phyloP scores from a whole-genome alignment of 768 basidiomycete species.

The Cantharellus cinnabarinus region DNA sequence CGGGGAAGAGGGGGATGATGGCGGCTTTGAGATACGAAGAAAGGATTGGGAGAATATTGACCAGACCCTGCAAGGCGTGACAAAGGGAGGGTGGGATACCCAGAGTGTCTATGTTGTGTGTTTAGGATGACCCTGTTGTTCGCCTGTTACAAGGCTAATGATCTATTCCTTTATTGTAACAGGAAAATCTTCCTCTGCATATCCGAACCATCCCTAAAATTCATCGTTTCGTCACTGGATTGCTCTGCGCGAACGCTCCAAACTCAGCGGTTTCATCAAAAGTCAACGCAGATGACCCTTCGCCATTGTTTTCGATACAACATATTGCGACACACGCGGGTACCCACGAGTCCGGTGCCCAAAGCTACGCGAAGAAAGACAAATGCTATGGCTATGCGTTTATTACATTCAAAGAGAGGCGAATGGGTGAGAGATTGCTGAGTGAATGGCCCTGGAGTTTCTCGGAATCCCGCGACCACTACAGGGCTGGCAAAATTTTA shows the following conservation, averaged over 20 bases:
- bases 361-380: conserved; percentile 32
- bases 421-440: conserved; percentile 26
- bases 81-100: conserved; percentile 35
- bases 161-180: no score
- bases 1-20: conserved; percentile 22
- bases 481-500: background rate
- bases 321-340: no score
- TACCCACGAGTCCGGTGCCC: no score
- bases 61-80: conserved; percentile 14
- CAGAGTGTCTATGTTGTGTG: conserved; percentile 49
- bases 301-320: no score
- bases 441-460: conserved; percentile 43
- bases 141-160: no score
- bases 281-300: no score
- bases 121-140: conserved; percentile 2
- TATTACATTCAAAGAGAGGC: conserved; percentile 27
- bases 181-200: no score
- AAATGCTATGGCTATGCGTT: conserved; percentile 47
- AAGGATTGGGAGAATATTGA: conserved; percentile 22
- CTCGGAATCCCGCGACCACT: background rate
- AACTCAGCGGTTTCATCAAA: no score
- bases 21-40: conserved; percentile 47
- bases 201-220: no score
- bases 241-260: no score
- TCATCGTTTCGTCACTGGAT: no score